A percentile compares a stretch with the other conserved stretches of the same genome.
phyloP scores from a whole-genome alignment of 2,329 filamentous ascomycete genomes.

The Cladosporium austrohemisphaericum region DNA sequence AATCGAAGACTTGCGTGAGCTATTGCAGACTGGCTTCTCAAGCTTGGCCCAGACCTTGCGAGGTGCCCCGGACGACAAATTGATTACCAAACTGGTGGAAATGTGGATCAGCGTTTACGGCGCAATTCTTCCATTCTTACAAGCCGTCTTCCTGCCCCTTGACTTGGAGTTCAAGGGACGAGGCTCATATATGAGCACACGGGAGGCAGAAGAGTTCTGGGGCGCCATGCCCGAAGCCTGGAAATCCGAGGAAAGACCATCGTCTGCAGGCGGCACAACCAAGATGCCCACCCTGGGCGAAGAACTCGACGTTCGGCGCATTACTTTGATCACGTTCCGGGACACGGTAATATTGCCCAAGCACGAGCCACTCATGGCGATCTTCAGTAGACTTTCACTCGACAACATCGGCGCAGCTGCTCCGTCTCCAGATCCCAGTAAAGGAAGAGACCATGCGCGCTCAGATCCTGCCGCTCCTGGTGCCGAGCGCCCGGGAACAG shows the following conservation, averaged over 20 bases:
- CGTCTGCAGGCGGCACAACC: conserved; percentile 38
- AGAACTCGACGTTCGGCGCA: conserved; percentile 78
- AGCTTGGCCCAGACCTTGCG: conserved; percentile 81
- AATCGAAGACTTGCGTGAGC: conserved; percentile 71
- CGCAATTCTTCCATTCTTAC: conserved; percentile 84
- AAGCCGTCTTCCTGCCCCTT: conserved; percentile 88
- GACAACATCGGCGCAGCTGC: conserved; percentile 60
- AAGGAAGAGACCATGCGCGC: conserved; percentile 27
- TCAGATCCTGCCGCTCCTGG: conserved; percentile 32
- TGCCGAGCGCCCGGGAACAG: conserved; percentile 54
- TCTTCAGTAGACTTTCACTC: conserved; percentile 83
- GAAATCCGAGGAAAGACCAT: conserved; percentile 41
- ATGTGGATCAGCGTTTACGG: conserved; percentile 94
- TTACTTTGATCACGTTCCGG: conserved; percentile 82
- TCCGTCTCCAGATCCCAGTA: conserved; percentile 30
- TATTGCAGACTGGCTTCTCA: conserved; percentile 75
- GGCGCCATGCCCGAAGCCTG: conserved; percentile 57
- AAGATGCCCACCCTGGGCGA: conserved; percentile 48
- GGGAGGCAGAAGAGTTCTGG: conserved; percentile 89
- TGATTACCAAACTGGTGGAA: conserved; percentile 88
- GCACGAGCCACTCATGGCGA: conserved; percentile 81
- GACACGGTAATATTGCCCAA: conserved; percentile 85
- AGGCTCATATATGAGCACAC: conserved; percentile 70
- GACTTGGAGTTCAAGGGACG: conserved; percentile 89
- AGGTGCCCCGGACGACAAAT: conserved; percentile 73